Evolutionary conservation across 148 eudicot species (phyloP), one percentile per base, ranked within the genome.

Genomic region (Bassia scoparia): DNA sequence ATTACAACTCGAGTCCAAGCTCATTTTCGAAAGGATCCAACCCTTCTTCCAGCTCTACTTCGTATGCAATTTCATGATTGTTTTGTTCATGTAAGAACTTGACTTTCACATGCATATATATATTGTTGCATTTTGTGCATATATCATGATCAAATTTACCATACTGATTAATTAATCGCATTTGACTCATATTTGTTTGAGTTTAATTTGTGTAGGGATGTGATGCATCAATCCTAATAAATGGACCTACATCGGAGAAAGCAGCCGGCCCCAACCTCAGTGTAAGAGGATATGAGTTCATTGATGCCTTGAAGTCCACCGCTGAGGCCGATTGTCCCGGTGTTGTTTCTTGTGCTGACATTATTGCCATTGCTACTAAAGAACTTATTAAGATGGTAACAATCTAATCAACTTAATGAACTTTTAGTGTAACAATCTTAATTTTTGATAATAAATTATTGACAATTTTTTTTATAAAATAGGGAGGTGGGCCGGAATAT

Each of bases 41-140:
- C 70, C 33, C 53, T 77, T 54, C 66, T 72, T 56, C 71, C 80
- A 2, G 80, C 76, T 1, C 55, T 77, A 1, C 80, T 77, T 44
- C 71, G 80, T 10, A 77, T 77, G 76, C 80, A 77, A 23, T 77
- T 77, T 58, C 80, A 77, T 34, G 80, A 77, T 50, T 77, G 80
- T 31, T 77, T 77, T 46, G 80, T 77, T 24, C 48, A 33, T 17
- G 80, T 77, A 71, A 65, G 80, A 23, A 17, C 46, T 41, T 7
- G 1, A 41, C 9, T 41, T 41, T 1, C n/a, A n/a, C n/a, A n/a
- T n/a, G n/a, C n/a, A n/a, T n/a, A n/a, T n/a, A n/a, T n/a, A n/a
- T n/a, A n/a, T n/a, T n/a, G n/a, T n/a, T n/a, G n/a, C n/a, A n/a
- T n/a, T n/a, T n/a, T n/a, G 7, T 37, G 41, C 41, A 37, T 37